Base-by-base conservation (phyloP, 2,329 filamentous ascomycete genomes). In the Arthrobotrys entomopaga region DNA sequence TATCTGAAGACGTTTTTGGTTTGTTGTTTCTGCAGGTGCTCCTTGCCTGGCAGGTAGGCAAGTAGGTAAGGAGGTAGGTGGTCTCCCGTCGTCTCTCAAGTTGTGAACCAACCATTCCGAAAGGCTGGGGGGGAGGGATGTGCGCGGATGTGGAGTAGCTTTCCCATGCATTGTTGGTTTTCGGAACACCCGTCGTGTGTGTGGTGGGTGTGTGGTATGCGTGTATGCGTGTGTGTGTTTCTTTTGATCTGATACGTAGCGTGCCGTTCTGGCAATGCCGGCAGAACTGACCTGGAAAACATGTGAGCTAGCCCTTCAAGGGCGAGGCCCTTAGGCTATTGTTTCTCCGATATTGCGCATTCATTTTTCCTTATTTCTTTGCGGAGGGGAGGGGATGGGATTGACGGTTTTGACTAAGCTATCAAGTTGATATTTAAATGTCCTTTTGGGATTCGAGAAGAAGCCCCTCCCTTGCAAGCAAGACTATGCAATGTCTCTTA, bases 251-350 rank as follows among this genome's bases (percentile, higher is more conserved):
- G 65, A 70, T 50, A 70, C n/a, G n/a, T n/a, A n/a, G n/a, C n/a
- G 58, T 26, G 59, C 65, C 65, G 65, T 63, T 53, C 65, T 70
- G 65, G 42, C 29, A 70, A 70, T 57, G 58, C 58, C 65, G 65
- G 65, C 49, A 70, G 58, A 70, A 70, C 57, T 57, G 52, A 50
- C 65, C 42, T 70, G 65, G 19, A 63, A 61, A 61, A 64, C 57
- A 63, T 70, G 57, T 70, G 65, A 63, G 65, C 65, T 70, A 70
- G 49, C 57, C 65, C 54, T 70, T 52, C 56, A 70, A 64, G 40
- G 38, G 19, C 11, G 26, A 20, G 29, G 48, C 40, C 54, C 58
- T 63, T 63, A 57, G 50, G 58, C 58, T 64, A 64, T 70, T 29
- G 58, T 70, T 70, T 70, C 65, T 70, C 65, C 65, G 65, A 49